A percentile compares a stretch with the other conserved stretches of the same genome.
phyloP scores from a whole-genome alignment of 805 yeast genomes.

The Cyberlindnera maclurae region DNA sequence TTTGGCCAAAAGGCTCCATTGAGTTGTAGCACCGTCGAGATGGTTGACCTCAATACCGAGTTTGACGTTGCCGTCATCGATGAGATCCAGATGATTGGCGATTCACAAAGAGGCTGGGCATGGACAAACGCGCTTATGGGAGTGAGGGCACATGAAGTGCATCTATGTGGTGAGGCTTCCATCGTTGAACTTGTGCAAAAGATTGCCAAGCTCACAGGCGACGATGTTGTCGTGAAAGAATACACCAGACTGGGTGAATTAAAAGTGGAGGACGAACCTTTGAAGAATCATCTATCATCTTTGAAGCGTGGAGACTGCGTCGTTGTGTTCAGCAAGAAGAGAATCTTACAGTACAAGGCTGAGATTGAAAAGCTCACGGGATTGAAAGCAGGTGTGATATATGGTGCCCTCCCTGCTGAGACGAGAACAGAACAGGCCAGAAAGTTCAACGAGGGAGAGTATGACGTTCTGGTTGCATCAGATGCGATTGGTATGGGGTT shows the following conservation, averaged over 20 bases:
- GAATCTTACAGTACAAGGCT: constrained; percentile 62
- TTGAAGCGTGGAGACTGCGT: constrained; percentile 78
- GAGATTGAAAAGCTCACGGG: constrained; percentile 58
- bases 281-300: constrained; percentile 29
- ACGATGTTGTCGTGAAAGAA: constrained; percentile 58
- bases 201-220: constrained; percentile 68
- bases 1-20: constrained; percentile 68
- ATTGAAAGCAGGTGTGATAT: constrained; percentile 76
- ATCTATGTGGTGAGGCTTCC: constrained; percentile 89
- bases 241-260: constrained; percentile 75
- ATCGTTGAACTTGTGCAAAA: constrained; percentile 61
- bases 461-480: constrained; percentile 84
- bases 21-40: constrained; percentile 88
- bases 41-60: constrained; percentile 63
- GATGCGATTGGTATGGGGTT: constrained; percentile 99
- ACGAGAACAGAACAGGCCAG: constrained; percentile 80
- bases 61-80: constrained; percentile 89
- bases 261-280: constrained; percentile 39
- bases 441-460: constrained; percentile 70
- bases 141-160: constrained; percentile 76
- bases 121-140: constrained; percentile 93
- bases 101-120: constrained; percentile 75
- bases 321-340: constrained; percentile 74
- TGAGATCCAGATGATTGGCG: constrained; percentile 93
- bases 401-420: constrained; percentile 95